Conservation (phyloP, 2,329 filamentous ascomycete genomes). For the Colletotrichum navitas region DNA sequence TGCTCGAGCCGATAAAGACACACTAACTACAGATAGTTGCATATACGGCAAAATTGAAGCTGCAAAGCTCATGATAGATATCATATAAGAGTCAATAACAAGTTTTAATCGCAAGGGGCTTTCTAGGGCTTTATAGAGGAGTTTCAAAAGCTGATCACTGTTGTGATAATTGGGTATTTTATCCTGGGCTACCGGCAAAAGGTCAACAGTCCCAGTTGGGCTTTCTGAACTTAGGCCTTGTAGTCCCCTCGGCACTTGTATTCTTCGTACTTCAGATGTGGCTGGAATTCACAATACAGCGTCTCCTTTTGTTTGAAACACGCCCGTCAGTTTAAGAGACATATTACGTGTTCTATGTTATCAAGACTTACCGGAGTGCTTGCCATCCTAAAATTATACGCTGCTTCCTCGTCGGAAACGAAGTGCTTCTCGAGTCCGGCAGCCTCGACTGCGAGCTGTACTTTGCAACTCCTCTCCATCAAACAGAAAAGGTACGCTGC, state of each 20-base stretch:
- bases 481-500: slow-evolving; percentile 77
- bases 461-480: slow-evolving; percentile 74
- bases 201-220: background rate
- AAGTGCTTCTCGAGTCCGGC: slow-evolving; percentile 49
- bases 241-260: background rate
- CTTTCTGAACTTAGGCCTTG: background rate
- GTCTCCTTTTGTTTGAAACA: background rate
- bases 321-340: background rate
- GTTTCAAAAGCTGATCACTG: background rate
- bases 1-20: background rate
- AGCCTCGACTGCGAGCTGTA: slow-evolving; percentile 70
- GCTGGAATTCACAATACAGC: slow-evolving; percentile 1
- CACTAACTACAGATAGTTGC: background rate
- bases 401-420: background rate
- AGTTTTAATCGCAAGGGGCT: background rate
- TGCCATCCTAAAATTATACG: slow-evolving; percentile 6
- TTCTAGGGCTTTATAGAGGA: background rate
- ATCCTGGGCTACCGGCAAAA: background rate
- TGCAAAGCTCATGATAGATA: background rate
- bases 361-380: background rate
- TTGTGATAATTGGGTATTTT: background rate
- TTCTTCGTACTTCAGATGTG: slow-evolving; percentile 2
- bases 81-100: background rate
- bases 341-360: background rate
- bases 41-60: background rate